Base-by-base conservation (phyloP, 2,329 filamentous ascomycete species). In the Fusarium sp. region DNA sequence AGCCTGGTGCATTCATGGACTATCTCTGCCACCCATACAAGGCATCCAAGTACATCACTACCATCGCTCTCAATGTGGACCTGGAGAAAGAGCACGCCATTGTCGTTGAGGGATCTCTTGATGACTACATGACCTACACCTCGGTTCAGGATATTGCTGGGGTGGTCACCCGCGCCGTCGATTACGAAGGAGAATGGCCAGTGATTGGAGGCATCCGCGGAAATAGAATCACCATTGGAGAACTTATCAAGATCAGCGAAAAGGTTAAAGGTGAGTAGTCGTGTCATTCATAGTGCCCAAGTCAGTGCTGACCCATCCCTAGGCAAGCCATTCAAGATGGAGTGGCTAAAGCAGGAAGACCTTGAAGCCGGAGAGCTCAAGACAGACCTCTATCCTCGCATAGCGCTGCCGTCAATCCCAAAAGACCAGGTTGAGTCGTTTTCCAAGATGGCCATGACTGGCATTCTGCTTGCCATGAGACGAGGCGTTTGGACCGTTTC, bases 1-100 rank as follows among this genome's bases (percentile, higher is more conserved):
- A 88, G 50, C 85, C 85, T 0, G 86, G 85, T 2, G 68, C 87
- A 8, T 87, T 88, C 70, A 66, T 86, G 48, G 81, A 89, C 72
- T 89, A 89, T 76, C 79, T 88, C 13, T 84, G 83, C 1, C 82
- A 78, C 56, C 87, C 87, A 0, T 72, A 85, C 55, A 78, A 82
- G 44, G 81, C 84, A 0, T 73, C 83, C 7, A 84, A 82, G 34
- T 76, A 85, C 27, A 71, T 89, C 4, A 70, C 77, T 6, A 76
- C 79, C 0, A 63, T 84, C 2, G 73, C 83, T 7, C 79, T 67
- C 4, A 56, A 77, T 8, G 73, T 84, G 31, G 78, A 84, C 68
- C 79, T 82, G 37, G 30, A 80, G 23, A 75, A 79, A 10, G 72
- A 78, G 3, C 82, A 82, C 15, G 83, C 82, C 0, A 78, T 87